These are phyloP conservation scores for Pholiota molesta DNA, from an alignment of 768 basidiomycete species.

Conservation along the genomic window DNA sequence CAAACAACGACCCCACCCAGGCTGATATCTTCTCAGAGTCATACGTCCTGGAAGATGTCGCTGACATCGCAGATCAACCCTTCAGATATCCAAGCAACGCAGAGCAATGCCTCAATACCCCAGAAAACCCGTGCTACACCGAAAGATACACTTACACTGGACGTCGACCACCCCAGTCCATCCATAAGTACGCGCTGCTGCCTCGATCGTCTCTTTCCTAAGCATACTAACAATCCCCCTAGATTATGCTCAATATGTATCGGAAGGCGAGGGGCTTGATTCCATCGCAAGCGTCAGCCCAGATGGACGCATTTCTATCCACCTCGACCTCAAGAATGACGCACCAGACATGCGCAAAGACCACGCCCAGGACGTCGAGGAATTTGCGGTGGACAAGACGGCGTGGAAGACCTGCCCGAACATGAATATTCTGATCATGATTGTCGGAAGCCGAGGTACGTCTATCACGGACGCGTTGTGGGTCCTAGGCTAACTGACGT, in stretches of 20 bases:
- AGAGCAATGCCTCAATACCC: not conserved
- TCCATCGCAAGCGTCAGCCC: constrained; percentile 42
- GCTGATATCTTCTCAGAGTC: not conserved
- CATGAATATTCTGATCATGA: constrained; percentile 66
- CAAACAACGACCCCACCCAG: not conserved
- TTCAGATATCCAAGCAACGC: not conserved
- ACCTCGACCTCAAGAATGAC: constrained; percentile 48
- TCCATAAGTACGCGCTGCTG: constrained; percentile 1
- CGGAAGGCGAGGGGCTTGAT: constrained; percentile 43
- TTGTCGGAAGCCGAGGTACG: constrained; percentile 66
- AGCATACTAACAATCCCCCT: not conserved
- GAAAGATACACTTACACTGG: not conserved
- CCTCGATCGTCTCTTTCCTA: not conserved
- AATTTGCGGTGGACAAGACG: constrained; percentile 48
- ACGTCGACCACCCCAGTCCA: not conserved
- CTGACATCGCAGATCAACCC: not conserved
- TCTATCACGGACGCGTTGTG: not conserved
- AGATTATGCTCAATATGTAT: constrained; percentile 43
- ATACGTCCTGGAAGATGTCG: not conserved
- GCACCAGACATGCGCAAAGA: constrained; percentile 54
- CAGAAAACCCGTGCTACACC: not conserved
- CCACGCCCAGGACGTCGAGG: constrained; percentile 47
- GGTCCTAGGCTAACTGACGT: not conserved
- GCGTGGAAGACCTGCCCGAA: constrained; percentile 39
- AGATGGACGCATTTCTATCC: constrained; percentile 51